These are phyloP conservation scores for Galeopsis tetrahit DNA, from an alignment of 257 asterid species.

Conservation along the genomic window DNA sequence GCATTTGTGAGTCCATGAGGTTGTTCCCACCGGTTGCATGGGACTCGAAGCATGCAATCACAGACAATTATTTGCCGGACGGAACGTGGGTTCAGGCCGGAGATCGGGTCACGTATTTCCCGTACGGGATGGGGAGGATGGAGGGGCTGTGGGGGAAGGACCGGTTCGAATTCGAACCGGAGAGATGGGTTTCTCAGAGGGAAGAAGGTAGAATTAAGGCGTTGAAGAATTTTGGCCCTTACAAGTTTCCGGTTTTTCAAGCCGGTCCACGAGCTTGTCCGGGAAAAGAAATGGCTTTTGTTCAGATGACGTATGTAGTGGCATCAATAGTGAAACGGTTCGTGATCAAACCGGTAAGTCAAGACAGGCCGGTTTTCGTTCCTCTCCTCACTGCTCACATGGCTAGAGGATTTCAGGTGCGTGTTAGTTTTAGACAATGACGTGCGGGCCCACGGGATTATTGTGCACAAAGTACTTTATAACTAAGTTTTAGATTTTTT, in stretches of 20 bases:
- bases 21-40: conserved; percentile 70
- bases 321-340: conserved; percentile 56
- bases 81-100: conserved; percentile 54
- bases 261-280: conserved; percentile 83
- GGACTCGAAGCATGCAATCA: conserved; percentile 61
- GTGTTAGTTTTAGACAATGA: conserved; percentile 43
- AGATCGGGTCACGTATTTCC: conserved; percentile 75
- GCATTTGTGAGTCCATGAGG: conserved; percentile 69
- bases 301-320: conserved; percentile 68
- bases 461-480: not conserved
- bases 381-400: conserved; percentile 83
- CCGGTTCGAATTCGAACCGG: conserved; percentile 61
- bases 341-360: conserved; percentile 46
- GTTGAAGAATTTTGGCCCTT: conserved; percentile 49
- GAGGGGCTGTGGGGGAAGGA: conserved; percentile 75
- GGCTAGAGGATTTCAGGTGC: conserved; percentile 69
- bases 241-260: conserved; percentile 74
- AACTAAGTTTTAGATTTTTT: not conserved
- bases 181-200: conserved; percentile 52
- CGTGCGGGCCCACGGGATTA: not conserved
- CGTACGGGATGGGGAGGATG: conserved; percentile 86
- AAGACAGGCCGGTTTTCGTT: conserved; percentile 50
- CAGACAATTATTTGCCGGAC: conserved; percentile 52
- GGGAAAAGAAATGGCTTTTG: conserved; percentile 72
- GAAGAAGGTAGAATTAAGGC: conserved; percentile 41